A percentile compares a stretch with the other conserved stretches of the same genome.
Conservation (phyloP, 176 grass and related monocot species). For the Bolboschoenus planiculmis region DNA sequence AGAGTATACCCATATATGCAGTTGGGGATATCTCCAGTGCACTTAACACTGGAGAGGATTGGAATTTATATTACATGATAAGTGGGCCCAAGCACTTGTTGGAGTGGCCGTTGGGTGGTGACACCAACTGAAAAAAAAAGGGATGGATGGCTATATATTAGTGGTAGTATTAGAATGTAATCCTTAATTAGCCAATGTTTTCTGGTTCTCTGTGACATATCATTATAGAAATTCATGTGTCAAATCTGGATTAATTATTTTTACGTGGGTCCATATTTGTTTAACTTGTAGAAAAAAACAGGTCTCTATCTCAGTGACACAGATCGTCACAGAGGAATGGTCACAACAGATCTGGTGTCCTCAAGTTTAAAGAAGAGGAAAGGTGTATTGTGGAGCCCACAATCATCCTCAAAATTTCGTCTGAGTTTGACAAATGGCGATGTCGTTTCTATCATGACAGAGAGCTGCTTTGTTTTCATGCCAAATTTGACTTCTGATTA, state of each 20-base stretch:
- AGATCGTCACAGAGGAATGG: not conserved
- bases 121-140: slow-evolving; percentile 21
- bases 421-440: not conserved
- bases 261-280: not conserved
- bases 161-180: not conserved
- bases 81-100: slow-evolving; percentile 11
- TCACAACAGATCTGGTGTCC: not conserved
- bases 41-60: not conserved
- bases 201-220: not conserved
- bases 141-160: slow-evolving; percentile 11
- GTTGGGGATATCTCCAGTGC: not conserved
- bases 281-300: not conserved
- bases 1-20: slow-evolving; percentile 1
- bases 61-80: slow-evolving; percentile 1
- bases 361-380: not conserved
- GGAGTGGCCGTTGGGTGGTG: slow-evolving; percentile 19
- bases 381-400: not conserved
- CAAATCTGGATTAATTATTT: not conserved
- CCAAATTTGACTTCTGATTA: not conserved
- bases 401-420: slow-evolving; percentile 11
- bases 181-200: not conserved
- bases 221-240: not conserved
- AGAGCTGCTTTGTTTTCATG: not conserved
- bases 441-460: not conserved
- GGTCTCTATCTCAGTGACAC: not conserved